Base-by-base conservation (phyloP, 2,329 filamentous ascomycete species). In the Aspergillus hortae region DNA sequence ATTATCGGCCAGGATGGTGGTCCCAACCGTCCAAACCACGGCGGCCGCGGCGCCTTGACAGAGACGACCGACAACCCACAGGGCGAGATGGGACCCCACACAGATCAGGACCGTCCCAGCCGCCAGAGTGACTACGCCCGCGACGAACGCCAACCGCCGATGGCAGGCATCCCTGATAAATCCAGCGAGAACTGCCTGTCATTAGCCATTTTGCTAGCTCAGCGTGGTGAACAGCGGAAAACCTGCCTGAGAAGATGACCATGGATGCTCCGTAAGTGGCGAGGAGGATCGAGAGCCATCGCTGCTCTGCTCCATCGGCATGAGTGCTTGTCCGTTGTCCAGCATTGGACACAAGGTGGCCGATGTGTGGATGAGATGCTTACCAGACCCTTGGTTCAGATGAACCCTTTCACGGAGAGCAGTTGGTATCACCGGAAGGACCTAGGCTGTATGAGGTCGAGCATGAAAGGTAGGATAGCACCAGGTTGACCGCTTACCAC, bases 11-110 rank as follows among this genome's bases (percentile, higher is more conserved):
- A 90, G 65, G 38, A 91, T 68, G 0, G 88, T 87, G 25, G 87
- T 74, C 0, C 88, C 88, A 0, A 88, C 85, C 0, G 83, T 84
- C 86, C 87, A 90, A 6, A 90, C 87, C 2, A 90, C 80, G 2
- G 85, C 84, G 1, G 86, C 86, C 36, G 83, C 85, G 6, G 83
- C 66, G 0, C 88, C 87, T 65, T 90, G 87, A 15, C 90, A 71
- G 4, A 89, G 54, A 15, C 88, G 76, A 1, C 85, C 88, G 1
- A 81, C 70, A 14, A 88, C 70, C 17, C 89, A 74, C 1, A 89
- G 64, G 1, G 74, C 79, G 47, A 88, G 79, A 11, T 76, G 79
- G 36, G 75, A 79, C 3, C 86, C 86, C 6, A 89, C 69, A 56
- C 84, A 87, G 1, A 90, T 72, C 62, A 90, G 67, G 0, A 85